These are phyloP conservation scores for Podospora appendiculata DNA, from an alignment of 495 filamentous ascomycete species.

Conservation along the genomic window DNA sequence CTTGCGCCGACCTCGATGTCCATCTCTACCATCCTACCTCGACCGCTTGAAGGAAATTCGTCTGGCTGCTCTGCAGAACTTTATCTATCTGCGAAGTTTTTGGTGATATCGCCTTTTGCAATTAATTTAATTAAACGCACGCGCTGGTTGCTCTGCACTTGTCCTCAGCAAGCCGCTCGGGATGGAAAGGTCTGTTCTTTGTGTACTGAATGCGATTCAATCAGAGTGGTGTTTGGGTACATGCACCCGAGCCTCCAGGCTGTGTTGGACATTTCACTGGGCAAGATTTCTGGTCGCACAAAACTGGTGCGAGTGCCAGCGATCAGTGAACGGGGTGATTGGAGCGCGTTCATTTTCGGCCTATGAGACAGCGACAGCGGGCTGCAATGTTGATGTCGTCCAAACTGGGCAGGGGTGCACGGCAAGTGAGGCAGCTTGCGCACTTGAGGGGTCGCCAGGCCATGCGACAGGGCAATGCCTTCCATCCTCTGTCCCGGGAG, in stretches of 20 bases:
- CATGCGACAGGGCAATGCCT: too few relatives aligned
- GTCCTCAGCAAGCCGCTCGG: background rate
- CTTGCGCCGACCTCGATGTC: background rate
- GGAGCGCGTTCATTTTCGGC: constrained; percentile 3
- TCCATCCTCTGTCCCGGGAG: too few relatives aligned
- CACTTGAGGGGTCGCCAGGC: too few relatives aligned
- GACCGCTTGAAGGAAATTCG: background rate
- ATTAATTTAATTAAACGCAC: constrained; percentile 6
- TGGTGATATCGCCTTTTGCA: constrained; percentile 6
- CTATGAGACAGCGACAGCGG: constrained; percentile 9
- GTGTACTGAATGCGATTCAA: constrained; percentile 13
- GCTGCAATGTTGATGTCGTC: constrained; percentile 2
- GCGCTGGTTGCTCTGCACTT: constrained; percentile 3
- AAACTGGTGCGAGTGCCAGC: too few relatives aligned
- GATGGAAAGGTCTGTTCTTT: constrained; percentile 8
- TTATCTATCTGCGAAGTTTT: background rate
- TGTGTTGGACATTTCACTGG: too few relatives aligned
- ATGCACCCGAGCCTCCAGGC: too few relatives aligned
- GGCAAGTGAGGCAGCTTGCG: background rate
- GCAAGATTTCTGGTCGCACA: too few relatives aligned
- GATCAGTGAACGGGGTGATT: constrained; percentile 1
- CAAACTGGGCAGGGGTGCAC: constrained; percentile 11
- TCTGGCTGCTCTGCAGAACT: background rate
- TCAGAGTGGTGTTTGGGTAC: constrained; percentile 6
- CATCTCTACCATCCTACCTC: constrained; percentile 4